Conservation (phyloP, 768 basidiomycete species). For the Multifurca ochricompacta region DNA sequence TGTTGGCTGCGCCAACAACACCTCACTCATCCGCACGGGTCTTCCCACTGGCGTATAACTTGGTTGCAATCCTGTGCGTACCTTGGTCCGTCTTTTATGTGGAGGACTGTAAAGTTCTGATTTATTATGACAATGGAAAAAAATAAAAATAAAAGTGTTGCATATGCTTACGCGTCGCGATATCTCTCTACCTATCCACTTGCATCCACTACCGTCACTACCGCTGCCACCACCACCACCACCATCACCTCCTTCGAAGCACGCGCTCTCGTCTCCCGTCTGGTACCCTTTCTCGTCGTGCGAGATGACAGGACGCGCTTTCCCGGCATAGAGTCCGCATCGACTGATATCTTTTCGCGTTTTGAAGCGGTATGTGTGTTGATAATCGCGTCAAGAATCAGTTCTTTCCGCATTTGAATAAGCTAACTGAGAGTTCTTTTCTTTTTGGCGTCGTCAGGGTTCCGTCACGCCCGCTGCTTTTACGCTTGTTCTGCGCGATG, state of each 20-base stretch:
- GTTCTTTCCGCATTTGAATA: background rate
- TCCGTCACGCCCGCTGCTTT: slow-evolving; percentile 36
- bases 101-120: background rate
- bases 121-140: too few species aligned
- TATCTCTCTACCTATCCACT: slow-evolving; percentile 54
- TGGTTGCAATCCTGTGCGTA: slow-evolving; percentile 59
- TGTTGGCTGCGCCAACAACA: slow-evolving; percentile 31
- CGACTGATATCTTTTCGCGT: slow-evolving; percentile 62
- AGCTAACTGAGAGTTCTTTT: background rate
- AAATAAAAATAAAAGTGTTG: too few species aligned
- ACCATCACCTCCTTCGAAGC: slow-evolving; percentile 32
- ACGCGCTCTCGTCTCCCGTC: slow-evolving; percentile 41
- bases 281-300: slow-evolving; percentile 60
- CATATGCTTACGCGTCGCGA: slow-evolving; percentile 62
- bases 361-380: slow-evolving; percentile 47
- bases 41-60: slow-evolving; percentile 53
- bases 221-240: too few species aligned
- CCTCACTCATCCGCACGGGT: slow-evolving; percentile 24
- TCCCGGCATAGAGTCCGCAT: slow-evolving; percentile 40
- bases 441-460: slow-evolving; percentile 25
- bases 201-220: too few species aligned
- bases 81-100: background rate
- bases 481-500: slow-evolving; percentile 49
- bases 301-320: slow-evolving; percentile 50
- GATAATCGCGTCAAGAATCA: background rate